Percentiles rank a stretch among this genome's conserved stretches.
These are phyloP conservation scores for Taiozyma sp. DNA, from an alignment of 1,139 yeast species.

Conservation along the genomic window DNA sequence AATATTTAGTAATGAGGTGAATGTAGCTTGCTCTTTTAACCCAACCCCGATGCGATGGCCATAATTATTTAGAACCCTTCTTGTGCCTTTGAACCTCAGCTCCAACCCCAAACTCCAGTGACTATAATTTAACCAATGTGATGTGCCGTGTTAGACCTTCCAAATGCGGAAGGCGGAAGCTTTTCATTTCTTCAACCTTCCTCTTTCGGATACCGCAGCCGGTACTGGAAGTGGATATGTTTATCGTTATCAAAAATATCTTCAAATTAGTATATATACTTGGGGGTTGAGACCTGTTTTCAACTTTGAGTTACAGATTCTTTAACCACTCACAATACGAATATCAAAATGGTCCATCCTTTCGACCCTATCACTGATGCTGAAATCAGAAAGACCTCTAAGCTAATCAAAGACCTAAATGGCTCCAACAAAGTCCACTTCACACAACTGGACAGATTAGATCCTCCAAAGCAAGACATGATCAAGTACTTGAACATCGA, in stretches of 20 bases:
- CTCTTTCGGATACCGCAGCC: not conserved
- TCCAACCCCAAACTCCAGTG: not conserved
- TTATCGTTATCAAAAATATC: not conserved
- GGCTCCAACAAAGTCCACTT: constrained; percentile 49
- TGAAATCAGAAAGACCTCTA: constrained; percentile 61
- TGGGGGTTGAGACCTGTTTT: not conserved
- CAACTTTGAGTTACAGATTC: not conserved
- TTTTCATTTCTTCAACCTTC: not conserved
- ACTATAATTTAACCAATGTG: not conserved
- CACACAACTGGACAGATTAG: constrained; percentile 65
- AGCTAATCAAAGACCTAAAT: constrained; percentile 51
- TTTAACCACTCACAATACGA: not conserved
- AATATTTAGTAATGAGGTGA: not conserved
- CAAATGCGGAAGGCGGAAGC: not conserved
- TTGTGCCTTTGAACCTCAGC: too few relatives aligned
- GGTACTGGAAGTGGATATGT: not conserved
- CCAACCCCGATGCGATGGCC: not conserved
- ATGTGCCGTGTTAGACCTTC: not conserved
- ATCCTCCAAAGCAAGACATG: constrained; percentile 80
- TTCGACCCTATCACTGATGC: constrained; percentile 64
- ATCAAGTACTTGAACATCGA: constrained; percentile 66
- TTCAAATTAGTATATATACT: not conserved
- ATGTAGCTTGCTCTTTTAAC: not conserved
- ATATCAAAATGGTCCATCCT: constrained; percentile 18
- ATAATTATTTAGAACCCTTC: too few relatives aligned